Conservation (phyloP, 2,329 filamentous ascomycete genomes). For the Biscogniauxia mediterranea region DNA sequence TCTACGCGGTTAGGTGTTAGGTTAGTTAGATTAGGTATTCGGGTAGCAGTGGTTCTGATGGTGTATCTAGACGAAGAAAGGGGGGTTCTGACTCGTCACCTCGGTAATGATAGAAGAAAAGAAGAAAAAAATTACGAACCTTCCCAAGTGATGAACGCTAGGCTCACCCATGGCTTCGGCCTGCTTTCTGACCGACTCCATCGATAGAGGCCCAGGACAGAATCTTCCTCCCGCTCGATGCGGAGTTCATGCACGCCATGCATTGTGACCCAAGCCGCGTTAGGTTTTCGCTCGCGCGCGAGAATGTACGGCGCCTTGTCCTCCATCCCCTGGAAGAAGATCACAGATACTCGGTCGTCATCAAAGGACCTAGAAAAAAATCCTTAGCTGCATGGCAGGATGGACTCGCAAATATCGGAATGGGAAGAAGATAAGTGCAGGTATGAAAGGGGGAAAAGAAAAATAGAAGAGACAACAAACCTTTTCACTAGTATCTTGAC, state of each 20-base stretch:
- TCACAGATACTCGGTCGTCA: conserved; percentile 52
- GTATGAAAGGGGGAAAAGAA: background rate
- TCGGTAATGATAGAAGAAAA: background rate
- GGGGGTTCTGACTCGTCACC: too few species aligned
- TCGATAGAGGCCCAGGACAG: conserved; percentile 46
- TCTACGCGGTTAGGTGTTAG: conserved; percentile 44
- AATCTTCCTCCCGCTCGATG: conserved; percentile 47
- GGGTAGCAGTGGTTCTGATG: background rate
- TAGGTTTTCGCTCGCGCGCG: conserved; percentile 40
- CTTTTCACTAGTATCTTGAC: conserved; percentile 55
- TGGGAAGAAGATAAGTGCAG: background rate
- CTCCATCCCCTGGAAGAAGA: conserved; percentile 47
- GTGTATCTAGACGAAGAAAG: background rate
- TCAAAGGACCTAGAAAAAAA: conserved; percentile 47
- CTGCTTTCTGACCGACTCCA: conserved; percentile 46
- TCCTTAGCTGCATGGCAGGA: conserved; percentile 3
- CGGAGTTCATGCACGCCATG: conserved; percentile 55
- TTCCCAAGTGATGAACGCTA: conserved; percentile 61
- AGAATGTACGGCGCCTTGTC: conserved; percentile 47
- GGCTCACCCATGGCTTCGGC: conserved; percentile 51
- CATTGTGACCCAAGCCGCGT: conserved; percentile 46
- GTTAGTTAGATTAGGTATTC: background rate
- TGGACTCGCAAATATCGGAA: background rate
- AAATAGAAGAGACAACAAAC: conserved; percentile 34
- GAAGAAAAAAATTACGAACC: conserved; percentile 37